Percentiles rank a stretch among this genome's conserved stretches.
These are phyloP conservation scores for Hanseniaspora uvarum DNA, from an alignment of 1,139 yeast genomes.

Conservation along the genomic window DNA sequence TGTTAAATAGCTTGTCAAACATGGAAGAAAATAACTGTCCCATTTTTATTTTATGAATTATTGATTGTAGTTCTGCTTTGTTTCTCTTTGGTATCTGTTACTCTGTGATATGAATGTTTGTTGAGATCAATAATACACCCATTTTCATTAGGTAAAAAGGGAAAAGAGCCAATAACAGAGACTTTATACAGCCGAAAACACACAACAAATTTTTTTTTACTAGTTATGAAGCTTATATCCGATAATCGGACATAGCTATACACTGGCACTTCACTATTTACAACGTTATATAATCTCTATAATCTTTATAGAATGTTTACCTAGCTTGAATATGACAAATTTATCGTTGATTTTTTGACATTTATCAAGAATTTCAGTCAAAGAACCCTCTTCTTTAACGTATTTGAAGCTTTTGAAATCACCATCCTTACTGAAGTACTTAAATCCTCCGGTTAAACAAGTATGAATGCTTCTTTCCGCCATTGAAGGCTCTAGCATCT, in stretches of 20 bases:
- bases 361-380: neutral
- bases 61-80: neutral
- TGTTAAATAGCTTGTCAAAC: slow-evolving; percentile 80
- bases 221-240: slow-evolving; percentile 25
- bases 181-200: no score
- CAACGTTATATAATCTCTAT: slow-evolving; percentile 2
- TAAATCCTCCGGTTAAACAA: neutral
- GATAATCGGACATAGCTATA: neutral
- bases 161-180: no score
- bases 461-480: neutral
- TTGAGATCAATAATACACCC: no score
- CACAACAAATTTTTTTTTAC: neutral
- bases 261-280: neutral
- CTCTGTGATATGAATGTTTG: no score
- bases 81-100: neutral
- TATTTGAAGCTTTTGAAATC: slow-evolving; percentile 1
- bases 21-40: slow-evolving; percentile 81
- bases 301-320: slow-evolving; percentile 3
- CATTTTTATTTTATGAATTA: slow-evolving; percentile 34
- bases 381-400: neutral
- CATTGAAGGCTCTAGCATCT: neutral
- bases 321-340: neutral
- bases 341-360: slow-evolving; percentile 1
- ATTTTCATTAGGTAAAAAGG: no score
- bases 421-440: neutral